A percentile compares a stretch with the other conserved stretches of the same genome.
Conservation (phyloP, 257 asterid species). For the Cinchona pubescens region DNA sequence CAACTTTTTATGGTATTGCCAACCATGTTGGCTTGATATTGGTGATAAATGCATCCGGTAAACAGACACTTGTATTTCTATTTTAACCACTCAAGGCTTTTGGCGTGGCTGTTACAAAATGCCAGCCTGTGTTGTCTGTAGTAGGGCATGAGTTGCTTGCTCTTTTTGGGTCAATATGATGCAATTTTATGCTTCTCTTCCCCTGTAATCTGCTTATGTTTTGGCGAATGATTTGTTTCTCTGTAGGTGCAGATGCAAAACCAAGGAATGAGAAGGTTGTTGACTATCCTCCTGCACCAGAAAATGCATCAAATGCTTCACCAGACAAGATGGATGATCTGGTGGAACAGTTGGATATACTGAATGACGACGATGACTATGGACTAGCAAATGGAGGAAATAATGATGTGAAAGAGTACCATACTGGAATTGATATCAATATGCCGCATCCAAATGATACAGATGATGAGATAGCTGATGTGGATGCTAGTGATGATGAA, state of each 20-base stretch:
- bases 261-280: constrained; percentile 52
- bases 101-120: neutral
- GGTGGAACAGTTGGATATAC: constrained; percentile 69
- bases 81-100: neutral
- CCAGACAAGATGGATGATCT: constrained; percentile 62
- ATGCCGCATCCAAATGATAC: constrained; percentile 61
- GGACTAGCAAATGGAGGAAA: constrained; percentile 42
- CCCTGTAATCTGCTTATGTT: neutral
- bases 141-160: neutral
- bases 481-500: constrained; percentile 78
- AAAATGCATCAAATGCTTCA: constrained; percentile 50
- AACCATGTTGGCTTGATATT: neutral
- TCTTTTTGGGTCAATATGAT: neutral
- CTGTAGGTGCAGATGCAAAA: constrained; percentile 51
- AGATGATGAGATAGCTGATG: constrained; percentile 91
- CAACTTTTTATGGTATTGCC: neutral
- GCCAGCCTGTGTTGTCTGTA: neutral
- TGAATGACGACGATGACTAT: constrained; percentile 62
- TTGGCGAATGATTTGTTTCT: constrained; percentile 14
- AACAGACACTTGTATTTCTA: neutral
- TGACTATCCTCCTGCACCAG: constrained; percentile 42
- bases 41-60: neutral
- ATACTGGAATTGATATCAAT: constrained; percentile 75
- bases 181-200: neutral
- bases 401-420: constrained; percentile 49